phyloP scores from a whole-genome alignment of 2,329 filamentous ascomycete genomes.

The Cryoendolithus antarcticus region DNA sequence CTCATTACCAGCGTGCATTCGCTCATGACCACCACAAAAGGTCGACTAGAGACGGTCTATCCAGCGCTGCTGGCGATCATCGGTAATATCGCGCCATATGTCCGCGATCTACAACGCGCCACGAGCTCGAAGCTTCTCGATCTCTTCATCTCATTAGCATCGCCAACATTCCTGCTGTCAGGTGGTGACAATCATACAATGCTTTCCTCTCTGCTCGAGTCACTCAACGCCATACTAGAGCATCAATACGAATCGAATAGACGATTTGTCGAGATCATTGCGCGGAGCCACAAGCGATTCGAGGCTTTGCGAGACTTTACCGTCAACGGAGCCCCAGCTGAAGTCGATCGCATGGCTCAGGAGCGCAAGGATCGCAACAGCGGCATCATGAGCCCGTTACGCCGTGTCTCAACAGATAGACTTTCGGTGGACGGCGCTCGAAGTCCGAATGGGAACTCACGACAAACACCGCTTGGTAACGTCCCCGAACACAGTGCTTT shows the following conservation, averaged over 20 bases:
- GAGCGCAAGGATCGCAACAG: slow-evolving; percentile 42
- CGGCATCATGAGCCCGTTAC: slow-evolving; percentile 23
- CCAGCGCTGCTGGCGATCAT: slow-evolving; percentile 87
- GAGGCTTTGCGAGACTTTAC: slow-evolving; percentile 80
- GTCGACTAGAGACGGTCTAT: slow-evolving; percentile 81
- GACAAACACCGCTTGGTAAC: slow-evolving; percentile 47
- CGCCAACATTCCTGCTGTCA: slow-evolving; percentile 78
- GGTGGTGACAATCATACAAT: slow-evolving; percentile 84
- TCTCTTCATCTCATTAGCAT: slow-evolving; percentile 82
- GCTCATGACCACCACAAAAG: slow-evolving; percentile 82
- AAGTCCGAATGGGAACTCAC: slow-evolving; percentile 45
- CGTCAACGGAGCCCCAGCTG: slow-evolving; percentile 79
- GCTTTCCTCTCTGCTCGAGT: slow-evolving; percentile 70
- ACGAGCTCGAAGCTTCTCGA: slow-evolving; percentile 76
- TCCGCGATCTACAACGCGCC: slow-evolving; percentile 61
- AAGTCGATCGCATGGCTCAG: slow-evolving; percentile 69
- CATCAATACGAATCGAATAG: slow-evolving; percentile 59
- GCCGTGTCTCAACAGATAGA: slow-evolving; percentile 49
- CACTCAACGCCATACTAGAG: slow-evolving; percentile 80
- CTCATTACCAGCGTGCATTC: slow-evolving; percentile 65
- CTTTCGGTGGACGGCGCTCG: slow-evolving; percentile 55
- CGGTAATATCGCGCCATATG: slow-evolving; percentile 80
- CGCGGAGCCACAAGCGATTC: slow-evolving; percentile 71
- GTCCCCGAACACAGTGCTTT: slow-evolving; percentile 77
- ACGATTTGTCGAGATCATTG: slow-evolving; percentile 64